Base-by-base conservation (phyloP, 2,329 filamentous ascomycete genomes). In the Verticillium klebahnii region DNA sequence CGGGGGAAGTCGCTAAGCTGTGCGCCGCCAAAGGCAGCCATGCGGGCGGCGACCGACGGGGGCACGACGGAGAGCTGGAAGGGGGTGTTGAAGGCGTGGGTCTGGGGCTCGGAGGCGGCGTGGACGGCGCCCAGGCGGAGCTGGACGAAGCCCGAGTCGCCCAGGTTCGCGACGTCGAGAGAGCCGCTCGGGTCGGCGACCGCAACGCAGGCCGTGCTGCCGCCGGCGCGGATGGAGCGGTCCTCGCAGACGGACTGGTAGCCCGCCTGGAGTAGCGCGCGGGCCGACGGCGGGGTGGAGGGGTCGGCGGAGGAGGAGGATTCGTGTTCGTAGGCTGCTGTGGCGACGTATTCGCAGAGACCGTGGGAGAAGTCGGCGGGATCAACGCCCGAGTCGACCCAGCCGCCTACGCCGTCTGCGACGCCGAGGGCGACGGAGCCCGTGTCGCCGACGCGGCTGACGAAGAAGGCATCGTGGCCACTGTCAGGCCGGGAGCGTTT, bases 381-480 rank as follows among this genome's bases (percentile, higher is more conserved):
- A 71, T 99, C 93, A 59, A 99, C 89, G 55, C 93, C 93, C 45
- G 90, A 94, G 69, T 97, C 91, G 65, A 90, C 87, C 93, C 95
- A 99, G 39, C 95, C 95, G 57, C 95, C 95, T 0, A 99, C 95
- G 12, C 95, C 95, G 73, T 99, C 95, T 60, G 93, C 93, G 29
- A 99, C 86, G 19, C 92, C 95, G 68, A 99, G 89, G 0, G 93
- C 92, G 12, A 97, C 85, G 50, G 87, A 82, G 40, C 87, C 83
- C 1, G 84, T 84, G 65, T 87, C 85, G 59, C 90, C 91, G n/a
- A 97, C 80, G 29, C 88, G 86, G 71, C 90, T 86, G 69, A 95
- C 89, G 76, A 99, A 99, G 79, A 97, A 98, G 62, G 95, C 92
- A 82, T 99, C 95, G 76, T 99, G 93, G 17, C 95, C 95, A 58